Base-by-base conservation (phyloP, 257 asterid genomes). In the Penstemon barbatus region DNA sequence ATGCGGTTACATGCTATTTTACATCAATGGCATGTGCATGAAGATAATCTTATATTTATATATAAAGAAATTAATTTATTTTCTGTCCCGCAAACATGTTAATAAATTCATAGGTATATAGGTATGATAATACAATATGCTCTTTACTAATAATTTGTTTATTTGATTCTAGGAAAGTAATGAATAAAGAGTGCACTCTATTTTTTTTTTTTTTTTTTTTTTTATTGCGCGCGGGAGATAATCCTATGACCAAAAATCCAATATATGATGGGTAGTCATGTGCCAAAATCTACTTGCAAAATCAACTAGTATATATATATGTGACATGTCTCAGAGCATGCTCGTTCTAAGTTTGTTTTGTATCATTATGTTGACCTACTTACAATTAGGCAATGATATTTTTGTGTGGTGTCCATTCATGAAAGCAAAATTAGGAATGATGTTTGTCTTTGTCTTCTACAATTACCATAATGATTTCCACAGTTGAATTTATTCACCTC, bases 261-360 rank as follows among this genome's bases (percentile, higher is more conserved):
- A 64, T 15, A 15, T 15, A 15, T 49, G 60, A 70, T 57, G 5
- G 75, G 69, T 7, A 59, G 62, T 36, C 69, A 75, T 77, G 77
- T 73, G 78, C 56, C 57, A 56, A 6, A 68, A 72, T 19, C 49
- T 68, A 61, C 51, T 50, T 49, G 40, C 51, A 68, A 77, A 53
- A 48, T 53, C 38, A 48, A 68, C 63, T 67, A 62, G 18, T 15
- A 15, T 0, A 15, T 15, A 15, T 15, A 15, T 15, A 15, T 15
- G 18, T 15, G 18, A 15, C 18, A 15, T 15, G 18, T 15, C 18
- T 15, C 18, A 15, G 18, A 15, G 43, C 73, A 65, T 64, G 69
- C 66, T 70, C 76, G 71, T 57, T 50, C 63, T 39, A 61, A 37
- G 13, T 56, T n/a, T 56, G 7, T 9, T 68, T 62, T 49, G 46